Evolutionary conservation across 2,329 filamentous ascomycete species (phyloP), one percentile per base, ranked within the genome.

Genomic region (Exophiala sp.): DNA sequence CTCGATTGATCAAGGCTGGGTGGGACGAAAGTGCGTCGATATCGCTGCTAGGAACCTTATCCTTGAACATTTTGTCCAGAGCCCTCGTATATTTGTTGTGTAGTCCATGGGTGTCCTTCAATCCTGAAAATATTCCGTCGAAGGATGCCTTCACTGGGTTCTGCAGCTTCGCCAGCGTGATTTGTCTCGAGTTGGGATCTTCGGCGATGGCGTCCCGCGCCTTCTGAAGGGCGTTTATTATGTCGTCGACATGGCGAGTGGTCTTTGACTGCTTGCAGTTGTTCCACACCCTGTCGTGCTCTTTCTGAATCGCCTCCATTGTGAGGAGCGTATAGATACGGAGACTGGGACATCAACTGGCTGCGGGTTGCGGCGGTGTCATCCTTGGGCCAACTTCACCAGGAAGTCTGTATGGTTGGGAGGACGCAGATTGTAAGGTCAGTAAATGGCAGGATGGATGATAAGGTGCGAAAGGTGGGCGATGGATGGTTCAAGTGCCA

Each of bases 81-180:
- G 86, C 81, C 65, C 90, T 95, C 59, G 83, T 83, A 67, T 94
- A 95, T 58, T 84, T 85, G 66, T 84, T 88, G 50, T 95, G 83
- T 1, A 84, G 83, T 56, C 84, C 85, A 60, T 94, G 85, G 2
- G 93, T 83, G 48, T 88, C 86, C 66, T 88, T 93, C 43, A 97
- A 71, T 62, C 88, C 83, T 46, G 85, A 82, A 59, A 85, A 91
- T 32, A 95, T 81, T 29, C 80, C 77, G 32, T 95, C 88, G 53
- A 97, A 84, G 1, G 83, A 82, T 44, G 83, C 75, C 63, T 90
- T 93, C 49, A 95, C 76, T 0, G 90, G 87, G 57, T 86, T 90
- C 65, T 96, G 89, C 14, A 96, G 78, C 65, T 85, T 90, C 23
- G 86, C 85, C 61, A 97, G 78, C 21, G 83, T 85, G 52, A 90